Base-by-base conservation (phyloP, 495 filamentous ascomycete species). In the Penicillium arizonense region DNA sequence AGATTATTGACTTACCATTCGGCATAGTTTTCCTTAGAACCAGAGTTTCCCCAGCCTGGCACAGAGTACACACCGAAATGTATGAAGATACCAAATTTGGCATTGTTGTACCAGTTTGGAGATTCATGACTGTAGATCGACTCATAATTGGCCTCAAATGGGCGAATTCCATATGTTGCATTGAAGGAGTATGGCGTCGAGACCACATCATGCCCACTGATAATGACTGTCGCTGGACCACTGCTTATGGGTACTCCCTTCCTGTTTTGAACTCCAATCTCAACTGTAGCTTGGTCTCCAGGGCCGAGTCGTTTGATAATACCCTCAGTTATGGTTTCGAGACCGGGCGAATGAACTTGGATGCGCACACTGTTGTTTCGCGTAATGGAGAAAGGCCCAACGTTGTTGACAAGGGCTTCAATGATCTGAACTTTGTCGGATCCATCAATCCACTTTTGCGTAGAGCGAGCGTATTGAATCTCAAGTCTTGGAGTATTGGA, bases 71-170 rank as follows among this genome's bases (percentile, higher is more conserved):
- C 56, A 2, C 80, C 78, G 80, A 79, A 82, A 61, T 80, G 79
- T 40, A 83, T 80, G 59, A 83, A 82, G 32, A 82, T 81, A 0
- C 79, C 79, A 56, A 68, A 82, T 47, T 84, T 84, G 37, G 67
- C 74, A 44, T 70, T 62, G 47, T 80, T 70, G 45, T 76, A 84
- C 80, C 79, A 82, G 37, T 68, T 68, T 0, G 79, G 80, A 6
- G 68, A 63, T 57, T 81, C 79, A 53, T 82, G 80, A 10, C 58
- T 56, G 45, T 76, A 71, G 28, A 75, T 50, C 0, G 63, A 65
- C 23, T 75, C 72, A 32, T 64, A 72, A 0, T 67, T 68, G n/a
- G 69, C 46, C 28, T 70, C 56, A 37, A 70, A 73, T 5, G 39
- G 44, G 7, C 54, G 42, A 18, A 73, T 61, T 1, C 70, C 68